Base-by-base conservation (phyloP, 257 asterid species). In the Verbena officinalis region DNA sequence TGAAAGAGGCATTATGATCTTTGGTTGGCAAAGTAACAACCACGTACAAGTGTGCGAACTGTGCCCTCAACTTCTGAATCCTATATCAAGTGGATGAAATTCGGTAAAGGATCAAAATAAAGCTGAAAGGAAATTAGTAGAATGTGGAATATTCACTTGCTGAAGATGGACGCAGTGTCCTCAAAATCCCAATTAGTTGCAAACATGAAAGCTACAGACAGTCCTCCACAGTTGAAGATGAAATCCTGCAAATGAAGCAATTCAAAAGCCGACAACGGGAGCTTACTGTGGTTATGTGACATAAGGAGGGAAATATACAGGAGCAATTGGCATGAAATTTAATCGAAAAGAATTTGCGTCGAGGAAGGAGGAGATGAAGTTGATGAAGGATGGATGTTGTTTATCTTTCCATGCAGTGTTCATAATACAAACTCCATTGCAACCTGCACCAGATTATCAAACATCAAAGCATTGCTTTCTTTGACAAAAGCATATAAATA, bases 151-250 rank as follows among this genome's bases (percentile, higher is more conserved):
- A 42, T 50, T 74, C 59, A 90, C 99, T 80, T 84, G 79, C 75
- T 75, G 78, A 84, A 94, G 70, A 81, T 40, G 27, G 88, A 60
- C 38, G 67, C 45, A 19, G 63, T 49, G 40, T 62, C 44, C 76
- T 57, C 73, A 21, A 64, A 74, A 73, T 77, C 82, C 99, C 96
- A 94, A 61, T 65, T 80, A 38, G 91, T 84, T 31, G 64, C 76
- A 75, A 88, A 94, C 59, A 94, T 44, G 78, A 94, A 90, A 57
- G 99, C 99, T 34, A 90, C 75, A 0, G 99, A 94, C 31, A 84
- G 62, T 43, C 96, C 99, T 22, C 97, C 95, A 64, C 95, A 88
- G 76, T 84, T 94, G 40, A 90, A 90, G 74, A 94, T 94, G 77
- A 94, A 88, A 75, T 94, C 99, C 99, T 90, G 95, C 80, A 75